phyloP scores from a whole-genome alignment of 2,329 filamentous ascomycete species.

The Fusarium nematophilum region DNA sequence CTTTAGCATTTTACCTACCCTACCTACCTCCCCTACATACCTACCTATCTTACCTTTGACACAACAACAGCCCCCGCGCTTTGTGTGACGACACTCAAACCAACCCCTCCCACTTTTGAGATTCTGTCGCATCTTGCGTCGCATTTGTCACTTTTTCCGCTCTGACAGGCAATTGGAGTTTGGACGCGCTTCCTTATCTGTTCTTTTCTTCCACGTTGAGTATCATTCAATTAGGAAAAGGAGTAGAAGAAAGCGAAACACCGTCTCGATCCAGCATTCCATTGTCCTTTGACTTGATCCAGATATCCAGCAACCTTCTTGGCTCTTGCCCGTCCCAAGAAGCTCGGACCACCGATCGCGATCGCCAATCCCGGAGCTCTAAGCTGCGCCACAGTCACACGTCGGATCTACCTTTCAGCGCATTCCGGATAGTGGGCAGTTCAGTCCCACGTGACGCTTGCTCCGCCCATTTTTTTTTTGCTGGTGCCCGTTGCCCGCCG shows the following conservation, averaged over 20 bases:
- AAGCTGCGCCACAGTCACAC: conserved; percentile 19
- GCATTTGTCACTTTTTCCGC: conserved; percentile 18
- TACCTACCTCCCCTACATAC: neutral
- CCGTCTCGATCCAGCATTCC: neutral
- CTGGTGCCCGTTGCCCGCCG: conserved; percentile 12
- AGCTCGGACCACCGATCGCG: conserved; percentile 36
- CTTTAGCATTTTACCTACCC: neutral
- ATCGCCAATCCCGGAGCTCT: conserved; percentile 10
- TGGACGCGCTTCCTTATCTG: neutral
- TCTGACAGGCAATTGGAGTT: conserved; percentile 15
- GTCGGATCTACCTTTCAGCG: conserved; percentile 33
- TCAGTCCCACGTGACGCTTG: conserved; percentile 31
- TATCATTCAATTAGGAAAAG: conserved; percentile 12
- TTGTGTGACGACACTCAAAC: conserved; percentile 27
- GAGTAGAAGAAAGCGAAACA: neutral
- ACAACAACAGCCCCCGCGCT: conserved; percentile 17
- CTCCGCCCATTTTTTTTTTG: neutral
- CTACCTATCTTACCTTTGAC: neutral
- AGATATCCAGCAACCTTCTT: conserved; percentile 8
- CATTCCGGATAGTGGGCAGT: conserved; percentile 11
- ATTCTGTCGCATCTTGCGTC: conserved; percentile 16
- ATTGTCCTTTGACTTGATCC: neutral
- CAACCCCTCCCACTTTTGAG: conserved; percentile 7
- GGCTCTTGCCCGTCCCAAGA: conserved; percentile 7
- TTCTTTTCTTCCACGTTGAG: conserved; percentile 8